Evolutionary conservation across 1,284 basidiomycete species (phyloP), one percentile per base, ranked within the genome.

Genomic region (Puccinia polysora): DNA sequence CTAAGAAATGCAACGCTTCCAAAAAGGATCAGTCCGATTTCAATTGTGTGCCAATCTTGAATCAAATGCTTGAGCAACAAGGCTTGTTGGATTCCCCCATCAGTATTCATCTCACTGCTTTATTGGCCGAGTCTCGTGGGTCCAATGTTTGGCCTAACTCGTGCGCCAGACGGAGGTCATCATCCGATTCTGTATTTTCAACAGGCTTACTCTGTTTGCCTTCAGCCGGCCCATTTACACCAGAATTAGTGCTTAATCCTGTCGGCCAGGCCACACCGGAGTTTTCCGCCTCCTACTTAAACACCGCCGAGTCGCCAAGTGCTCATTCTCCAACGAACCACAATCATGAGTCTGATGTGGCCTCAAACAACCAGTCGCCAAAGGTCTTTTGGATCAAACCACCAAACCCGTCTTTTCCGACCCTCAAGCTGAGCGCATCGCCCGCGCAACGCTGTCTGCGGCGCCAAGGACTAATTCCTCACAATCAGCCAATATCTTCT

Each of bases 51-150:
- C 65, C 65, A 1, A 32, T 49, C 34, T 36, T 68, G 15, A 56
- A 58, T 43, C 53, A 68, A 25, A 68, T 56, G 65, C 55, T 68
- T 6, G n/a, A 58, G 23, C 65, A 55, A 15, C 53, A 68, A 49
- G 65, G 65, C 14, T 25, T 68, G 28, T 25, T 68, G 32, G 30
- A 68, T 36, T 68, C 65, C 2, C 65, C 65, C 40, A 68, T 68
- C 55, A 68, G 53, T 15, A 36, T 68, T 23, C 53, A 58, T 45
- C n/a, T 58, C 8, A 58, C 65, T 49, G 20, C 65, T 25, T 28
- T 65, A 8, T 30, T 58, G 36, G 50, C 36, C 1, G 65, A 47
- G 34, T 28, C 36, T 20, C 14, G 18, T 34, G 38, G 45, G 23
- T 58, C 52, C 1, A 20, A 38, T 40, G 25, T 68, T n/a, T 49